Evolutionary conservation across 305 asterid genomes (phyloP), one percentile per base, ranked within the genome.

Genomic region (Stenogyne calaminthoides): DNA sequence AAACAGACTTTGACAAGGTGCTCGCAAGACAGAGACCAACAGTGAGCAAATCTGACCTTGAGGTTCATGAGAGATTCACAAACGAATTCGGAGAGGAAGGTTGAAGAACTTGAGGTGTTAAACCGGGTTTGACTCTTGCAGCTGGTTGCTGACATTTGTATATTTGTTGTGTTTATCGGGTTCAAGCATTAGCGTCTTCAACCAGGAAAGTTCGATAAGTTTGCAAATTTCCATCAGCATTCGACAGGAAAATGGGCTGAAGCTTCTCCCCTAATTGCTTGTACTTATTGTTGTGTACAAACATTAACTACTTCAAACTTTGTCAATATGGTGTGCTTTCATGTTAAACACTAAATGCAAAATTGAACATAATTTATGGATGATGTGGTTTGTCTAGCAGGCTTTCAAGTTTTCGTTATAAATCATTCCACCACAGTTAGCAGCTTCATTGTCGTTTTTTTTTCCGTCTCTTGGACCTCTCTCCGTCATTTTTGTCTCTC

Each of bases 51-150:
- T 6, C 85, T 2, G 99, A 95, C 77, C 98, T 95, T 37, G 94
- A 92, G 36, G 92, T 88, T 77, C 99, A 95, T 2, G 96, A 92
- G 81, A 84, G 92, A 84, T 92, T 95, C 82, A 90, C 98, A 40
- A 79, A 84, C 78, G 98, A 92, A 84, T 92, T 92, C 16, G 97
- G 97, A 6, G 98, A 92, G 82, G 99, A 95, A 82, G 98, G 99
- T 42, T 95, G 88, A 88, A 55, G 77, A 74, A 55, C 32, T 27
- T 44, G 59, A 63, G 55, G 56, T 56, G 78, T 46, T 25, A 32
- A 47, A 25, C 34, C 59, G 55, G 75, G 63, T 57, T 10, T 39
- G 18, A 20, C 61, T 73, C 70, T 20, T 66, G 64, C 65, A 12
- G 19, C 76, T 66, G 77, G 67, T 60, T 7, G 65, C 25, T 58